Percentiles rank a stretch among this genome's conserved stretches.
phyloP scores from a whole-genome alignment of 306 rosid species.

The Prunus mira region DNA sequence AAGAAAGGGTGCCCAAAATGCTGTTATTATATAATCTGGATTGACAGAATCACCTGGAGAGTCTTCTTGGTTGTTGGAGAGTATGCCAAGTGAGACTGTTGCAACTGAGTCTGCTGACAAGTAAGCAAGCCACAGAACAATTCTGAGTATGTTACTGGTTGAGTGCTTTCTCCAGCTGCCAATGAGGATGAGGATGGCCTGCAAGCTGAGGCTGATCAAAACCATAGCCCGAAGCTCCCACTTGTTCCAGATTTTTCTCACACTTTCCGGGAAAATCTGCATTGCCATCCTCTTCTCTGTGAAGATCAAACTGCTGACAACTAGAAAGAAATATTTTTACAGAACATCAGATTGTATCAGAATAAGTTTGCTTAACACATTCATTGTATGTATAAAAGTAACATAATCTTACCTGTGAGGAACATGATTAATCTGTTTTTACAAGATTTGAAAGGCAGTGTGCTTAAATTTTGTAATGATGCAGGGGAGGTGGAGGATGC shows the following conservation, averaged over 20 bases:
- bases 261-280: constrained; percentile 7
- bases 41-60: neutral
- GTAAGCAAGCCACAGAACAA: constrained; percentile 27
- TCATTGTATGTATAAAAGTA: neutral
- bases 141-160: neutral
- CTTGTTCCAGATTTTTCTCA: constrained; percentile 17
- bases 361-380: neutral
- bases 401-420: neutral
- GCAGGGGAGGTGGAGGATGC: neutral
- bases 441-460: neutral
- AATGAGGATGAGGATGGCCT: constrained; percentile 12
- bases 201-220: constrained; percentile 23
- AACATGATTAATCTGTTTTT: neutral
- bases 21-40: constrained; percentile 2
- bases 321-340: neutral
- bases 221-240: constrained; percentile 30
- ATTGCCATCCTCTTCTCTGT: constrained; percentile 6
- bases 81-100: constrained; percentile 18
- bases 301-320: constrained; percentile 12
- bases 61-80: constrained; percentile 14
- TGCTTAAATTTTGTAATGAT: neutral
- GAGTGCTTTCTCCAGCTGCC: constrained; percentile 33
- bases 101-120: constrained; percentile 36
- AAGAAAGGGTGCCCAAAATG: constrained; percentile 43
- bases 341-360: neutral